These are phyloP conservation scores for Camelina laxa DNA, from an alignment of 345 rosid species.

Conservation along the genomic window DNA sequence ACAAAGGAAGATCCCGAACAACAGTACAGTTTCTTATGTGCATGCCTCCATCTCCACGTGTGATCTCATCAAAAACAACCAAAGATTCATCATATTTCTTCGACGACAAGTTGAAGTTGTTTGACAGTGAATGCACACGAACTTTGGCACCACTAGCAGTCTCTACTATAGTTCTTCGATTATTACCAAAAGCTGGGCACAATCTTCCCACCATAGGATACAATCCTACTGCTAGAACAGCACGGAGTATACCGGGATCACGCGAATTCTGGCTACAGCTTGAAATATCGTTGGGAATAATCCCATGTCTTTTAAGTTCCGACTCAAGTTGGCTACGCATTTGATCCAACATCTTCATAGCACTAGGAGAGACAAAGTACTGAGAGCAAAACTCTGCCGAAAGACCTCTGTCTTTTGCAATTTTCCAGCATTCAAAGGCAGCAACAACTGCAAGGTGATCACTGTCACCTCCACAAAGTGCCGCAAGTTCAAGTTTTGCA, in stretches of 20 bases:
- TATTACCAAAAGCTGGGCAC: constrained; percentile 52
- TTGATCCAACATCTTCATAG: constrained; percentile 77
- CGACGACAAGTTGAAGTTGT: constrained; percentile 56
- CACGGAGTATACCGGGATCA: constrained; percentile 77
- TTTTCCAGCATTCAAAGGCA: constrained; percentile 92
- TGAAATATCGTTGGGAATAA: constrained; percentile 63
- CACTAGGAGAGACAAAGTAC: constrained; percentile 70
- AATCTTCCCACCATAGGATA: constrained; percentile 87
- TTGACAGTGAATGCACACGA: constrained; percentile 69
- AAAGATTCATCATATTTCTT: constrained; percentile 54
- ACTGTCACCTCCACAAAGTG: constrained; percentile 81
- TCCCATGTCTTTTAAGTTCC: constrained; percentile 67
- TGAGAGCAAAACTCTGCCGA: constrained; percentile 70
- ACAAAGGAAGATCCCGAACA: constrained; percentile 74
- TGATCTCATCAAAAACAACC: constrained; percentile 80
- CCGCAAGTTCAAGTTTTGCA: constrained; percentile 80
- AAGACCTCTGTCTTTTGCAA: constrained; percentile 68
- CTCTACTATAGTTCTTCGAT: constrained; percentile 60
- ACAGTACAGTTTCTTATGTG: constrained; percentile 70
- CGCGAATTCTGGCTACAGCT: constrained; percentile 69
- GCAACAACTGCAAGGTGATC: constrained; percentile 93
- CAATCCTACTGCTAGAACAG: constrained; percentile 84
- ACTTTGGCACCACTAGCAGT: constrained; percentile 77
- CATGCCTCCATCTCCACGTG: constrained; percentile 84
- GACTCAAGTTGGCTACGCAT: constrained; percentile 85